Evolutionary conservation across 2,329 filamentous ascomycete species (phyloP), one percentile per base, ranked within the genome.

Genomic region (Pseudogymnoascus sp.): DNA sequence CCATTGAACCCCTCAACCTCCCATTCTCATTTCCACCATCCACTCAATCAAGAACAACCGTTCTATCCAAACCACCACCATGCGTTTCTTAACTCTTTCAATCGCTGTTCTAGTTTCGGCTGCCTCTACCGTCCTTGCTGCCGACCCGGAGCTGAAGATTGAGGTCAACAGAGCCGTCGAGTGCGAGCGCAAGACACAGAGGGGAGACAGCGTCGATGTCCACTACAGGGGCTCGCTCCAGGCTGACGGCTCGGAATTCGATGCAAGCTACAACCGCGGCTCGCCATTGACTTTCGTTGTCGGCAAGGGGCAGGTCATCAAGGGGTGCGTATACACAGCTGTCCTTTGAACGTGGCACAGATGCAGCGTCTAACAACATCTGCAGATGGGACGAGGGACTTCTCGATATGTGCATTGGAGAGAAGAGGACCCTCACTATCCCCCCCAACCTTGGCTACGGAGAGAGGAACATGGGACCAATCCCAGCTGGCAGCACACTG

Each of bases 351-450:
- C 6, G 59, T 8, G 59, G 66, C 57, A 8, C 17, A 59, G 21
- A n/a, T n/a, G n/a, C 62, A 44, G 17, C 28, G 57, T 53, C 64
- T 66, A 36, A 67, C 40, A 35, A n/a, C 15, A 6, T 35, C 38
- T 17, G 19, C 66, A 90, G 87, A 73, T 97, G 93, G 93, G 93
- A 97, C 71, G 78, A 96, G 74, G 93, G 93, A 60, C 83, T 97
- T 40, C 71, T 95, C 62, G 90, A 90, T 73, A 97, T 97, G 93
- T 97, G 95, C 78, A 89, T 96, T 70, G 93, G 95, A 67, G 93
- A 97, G 82, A 93, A 93, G 82, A 85, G 89, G 70, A 93, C 85
- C 63, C 78, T 99, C 75, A 97, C 88, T 19, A 95, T 99, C 64
- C 91, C 92, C n/a, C 91, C 93, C 19, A 85, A 87, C 73, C 79